Evolutionary conservation across 768 basidiomycete genomes (phyloP).

Genomic region (Stropharia rugosoannulata): DNA sequence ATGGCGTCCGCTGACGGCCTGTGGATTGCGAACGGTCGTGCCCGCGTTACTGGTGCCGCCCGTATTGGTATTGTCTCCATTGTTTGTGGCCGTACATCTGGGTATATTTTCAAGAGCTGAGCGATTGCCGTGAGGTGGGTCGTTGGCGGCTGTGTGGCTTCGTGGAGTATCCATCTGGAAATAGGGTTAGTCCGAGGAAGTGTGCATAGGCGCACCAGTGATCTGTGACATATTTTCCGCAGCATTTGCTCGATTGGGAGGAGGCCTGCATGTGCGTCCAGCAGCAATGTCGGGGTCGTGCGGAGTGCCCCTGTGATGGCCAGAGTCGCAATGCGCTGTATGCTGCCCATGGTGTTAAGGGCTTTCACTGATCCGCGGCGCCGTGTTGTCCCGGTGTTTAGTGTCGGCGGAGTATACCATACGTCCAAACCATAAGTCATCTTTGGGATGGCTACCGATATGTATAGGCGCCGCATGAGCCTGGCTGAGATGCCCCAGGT

Average conservation of each 20-base stretch:
- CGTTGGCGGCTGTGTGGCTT: background rate
- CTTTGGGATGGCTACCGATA: too few species aligned
- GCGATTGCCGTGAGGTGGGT: background rate
- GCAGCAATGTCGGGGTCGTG: conserved; percentile 13
- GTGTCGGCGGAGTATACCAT: background rate
- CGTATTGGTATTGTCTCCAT: background rate
- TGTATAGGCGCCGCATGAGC: background rate
- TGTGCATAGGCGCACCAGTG: background rate
- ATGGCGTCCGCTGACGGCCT: background rate
- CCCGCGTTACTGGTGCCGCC: background rate
- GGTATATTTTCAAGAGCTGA: background rate
- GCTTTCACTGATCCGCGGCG: background rate
- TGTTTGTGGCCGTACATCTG: background rate
- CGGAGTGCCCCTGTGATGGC: conserved; percentile 14
- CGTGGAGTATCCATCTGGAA: background rate
- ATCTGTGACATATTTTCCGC: background rate
- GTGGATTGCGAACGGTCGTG: background rate
- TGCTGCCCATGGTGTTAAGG: background rate
- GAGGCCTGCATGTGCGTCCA: conserved; percentile 11
- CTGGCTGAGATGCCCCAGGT: background rate
- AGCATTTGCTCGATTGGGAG: too few species aligned
- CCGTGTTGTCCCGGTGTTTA: background rate
- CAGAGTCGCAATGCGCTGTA: background rate
- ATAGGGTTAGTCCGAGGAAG: background rate
- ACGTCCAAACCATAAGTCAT: background rate